Conservation (phyloP, 352 stramenopile species). For the Pythium monospermum region DNA sequence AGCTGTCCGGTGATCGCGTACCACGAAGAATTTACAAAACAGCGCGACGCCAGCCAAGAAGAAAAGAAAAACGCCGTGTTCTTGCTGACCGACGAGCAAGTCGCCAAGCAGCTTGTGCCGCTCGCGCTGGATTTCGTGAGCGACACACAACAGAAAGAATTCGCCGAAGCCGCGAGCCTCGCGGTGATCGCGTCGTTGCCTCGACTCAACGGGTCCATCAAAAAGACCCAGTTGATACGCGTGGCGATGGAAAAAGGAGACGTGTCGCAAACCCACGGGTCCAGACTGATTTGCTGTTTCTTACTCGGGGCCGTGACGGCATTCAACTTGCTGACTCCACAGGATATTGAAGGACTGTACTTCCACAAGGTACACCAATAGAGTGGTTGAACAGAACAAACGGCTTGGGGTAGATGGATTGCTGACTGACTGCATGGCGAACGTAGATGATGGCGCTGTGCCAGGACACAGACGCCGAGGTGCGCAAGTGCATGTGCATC, state of each 20-base stretch:
- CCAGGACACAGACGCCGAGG: constrained; percentile 80
- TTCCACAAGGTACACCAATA: constrained; percentile 85
- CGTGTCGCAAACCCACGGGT: constrained; percentile 69
- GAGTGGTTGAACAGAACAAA: no score
- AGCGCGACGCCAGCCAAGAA: constrained; percentile 37
- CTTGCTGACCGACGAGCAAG: constrained; percentile 70
- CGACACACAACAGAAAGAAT: constrained; percentile 78
- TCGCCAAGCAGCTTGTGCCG: constrained; percentile 65
- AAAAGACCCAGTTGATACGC: constrained; percentile 84
- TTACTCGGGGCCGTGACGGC: constrained; percentile 69
- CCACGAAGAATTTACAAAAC: constrained; percentile 56
- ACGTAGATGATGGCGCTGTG: constrained; percentile 85
- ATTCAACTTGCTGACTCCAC: constrained; percentile 51
- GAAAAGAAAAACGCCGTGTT: constrained; percentile 63
- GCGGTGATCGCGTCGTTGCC: constrained; percentile 52
- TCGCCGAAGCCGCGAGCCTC: constrained; percentile 58
- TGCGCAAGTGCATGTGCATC: constrained; percentile 81
- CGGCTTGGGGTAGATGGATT: no score
- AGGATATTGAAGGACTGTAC: constrained; percentile 78
- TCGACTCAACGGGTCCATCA: constrained; percentile 47
- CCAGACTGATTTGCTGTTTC: constrained; percentile 73
- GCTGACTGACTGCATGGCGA: no score
- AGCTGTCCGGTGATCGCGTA: constrained; percentile 47
- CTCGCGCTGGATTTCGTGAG: constrained; percentile 65
- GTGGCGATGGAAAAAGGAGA: constrained; percentile 82